Conservation (phyloP, 331 rosid species). For the Quercus tomentella region DNA sequence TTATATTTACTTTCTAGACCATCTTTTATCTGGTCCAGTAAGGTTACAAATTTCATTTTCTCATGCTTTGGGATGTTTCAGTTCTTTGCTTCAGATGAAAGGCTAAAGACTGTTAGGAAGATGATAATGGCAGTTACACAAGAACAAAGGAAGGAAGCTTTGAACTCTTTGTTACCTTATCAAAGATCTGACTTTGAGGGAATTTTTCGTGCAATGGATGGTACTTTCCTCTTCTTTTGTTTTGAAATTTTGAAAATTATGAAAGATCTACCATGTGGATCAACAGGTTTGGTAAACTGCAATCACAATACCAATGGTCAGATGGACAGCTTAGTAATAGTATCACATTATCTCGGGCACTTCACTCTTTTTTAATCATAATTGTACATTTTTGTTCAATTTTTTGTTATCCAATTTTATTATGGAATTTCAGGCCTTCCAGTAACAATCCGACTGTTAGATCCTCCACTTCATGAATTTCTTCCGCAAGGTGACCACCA, state of each 20-base stretch:
- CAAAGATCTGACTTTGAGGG: conserved; percentile 99
- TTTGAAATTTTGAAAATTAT: background rate
- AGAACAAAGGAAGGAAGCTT: conserved; percentile 83
- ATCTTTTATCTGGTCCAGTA: background rate
- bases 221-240: conserved; percentile 22
- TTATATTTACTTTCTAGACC: background rate
- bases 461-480: conserved; percentile 99
- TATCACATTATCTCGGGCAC: background rate
- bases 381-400: too few relatives aligned
- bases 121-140: conserved; percentile 87
- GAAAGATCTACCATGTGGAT: background rate
- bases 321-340: background rate
- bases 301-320: background rate
- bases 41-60: background rate
- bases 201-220: conserved; percentile 97
- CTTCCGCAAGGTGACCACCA: conserved; percentile 94
- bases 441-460: conserved; percentile 88
- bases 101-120: conserved; percentile 86
- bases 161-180: conserved; percentile 76
- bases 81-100: conserved; percentile 98
- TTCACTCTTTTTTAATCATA: too few relatives aligned
- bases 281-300: background rate
- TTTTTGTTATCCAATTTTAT: too few relatives aligned
- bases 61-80: conserved; percentile 40
- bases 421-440: conserved; percentile 63